Evolutionary conservation across 2,329 filamentous ascomycete species (phyloP).

Genomic region (Aspergillus sp.): DNA sequence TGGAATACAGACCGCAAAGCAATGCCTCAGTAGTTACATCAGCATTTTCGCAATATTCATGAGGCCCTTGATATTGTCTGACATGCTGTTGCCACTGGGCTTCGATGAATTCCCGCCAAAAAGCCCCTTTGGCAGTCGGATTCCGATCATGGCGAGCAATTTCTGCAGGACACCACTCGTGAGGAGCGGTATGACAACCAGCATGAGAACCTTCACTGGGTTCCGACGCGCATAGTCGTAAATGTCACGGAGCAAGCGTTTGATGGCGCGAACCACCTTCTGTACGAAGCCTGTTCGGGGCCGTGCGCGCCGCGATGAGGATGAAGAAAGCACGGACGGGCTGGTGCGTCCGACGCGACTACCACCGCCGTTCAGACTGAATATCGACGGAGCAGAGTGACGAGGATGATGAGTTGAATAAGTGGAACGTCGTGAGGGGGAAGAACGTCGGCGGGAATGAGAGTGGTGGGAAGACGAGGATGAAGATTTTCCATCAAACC

Average conservation of each 20-base stretch:
- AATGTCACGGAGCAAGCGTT: conserved; percentile 77
- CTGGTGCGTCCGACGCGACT: conserved; percentile 36
- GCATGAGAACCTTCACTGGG: conserved; percentile 82
- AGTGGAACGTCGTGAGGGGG: conserved; percentile 36
- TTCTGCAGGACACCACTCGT: conserved; percentile 79
- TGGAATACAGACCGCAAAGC: too few species aligned
- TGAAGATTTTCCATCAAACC: conserved; percentile 47
- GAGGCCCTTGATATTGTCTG: conserved; percentile 33
- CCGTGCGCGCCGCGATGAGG: conserved; percentile 73
- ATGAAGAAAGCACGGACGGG: conserved; percentile 57
- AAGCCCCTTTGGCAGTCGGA: conserved; percentile 69
- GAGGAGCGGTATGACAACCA: conserved; percentile 83
- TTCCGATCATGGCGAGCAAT: conserved; percentile 74
- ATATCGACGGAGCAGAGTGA: conserved; percentile 49
- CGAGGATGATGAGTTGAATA: conserved; percentile 41
- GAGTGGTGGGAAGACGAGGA: conserved; percentile 28
- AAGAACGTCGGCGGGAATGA: conserved; percentile 41
- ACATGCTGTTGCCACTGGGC: conserved; percentile 29
- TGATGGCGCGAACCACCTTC: conserved; percentile 72
- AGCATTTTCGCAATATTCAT: conserved; percentile 43
- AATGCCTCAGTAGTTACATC: conserved; percentile 21
- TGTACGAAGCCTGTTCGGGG: conserved; percentile 78
- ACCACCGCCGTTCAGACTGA: conserved; percentile 43
- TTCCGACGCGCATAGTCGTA: conserved; percentile 78
- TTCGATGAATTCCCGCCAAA: conserved; percentile 29